Percentiles rank a stretch among this genome's conserved stretches.
Conservation (phyloP, 306 rosid genomes). For the Prunus persica region DNA sequence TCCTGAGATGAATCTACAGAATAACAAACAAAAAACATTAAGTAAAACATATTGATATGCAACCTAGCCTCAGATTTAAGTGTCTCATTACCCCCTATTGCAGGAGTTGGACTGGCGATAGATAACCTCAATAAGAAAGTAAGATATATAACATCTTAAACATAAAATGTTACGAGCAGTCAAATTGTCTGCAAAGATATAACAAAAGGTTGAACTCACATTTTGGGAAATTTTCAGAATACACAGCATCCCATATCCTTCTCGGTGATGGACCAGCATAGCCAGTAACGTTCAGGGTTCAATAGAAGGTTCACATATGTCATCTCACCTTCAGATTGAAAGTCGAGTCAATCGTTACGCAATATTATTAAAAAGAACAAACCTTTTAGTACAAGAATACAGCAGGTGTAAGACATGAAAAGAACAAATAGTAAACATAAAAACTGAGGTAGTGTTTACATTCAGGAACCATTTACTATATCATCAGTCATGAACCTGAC, state of each 20-base stretch:
- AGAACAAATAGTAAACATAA: no score
- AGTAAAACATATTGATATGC: no score
- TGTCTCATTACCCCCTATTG: background rate
- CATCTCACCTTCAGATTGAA: slow-evolving; percentile 17
- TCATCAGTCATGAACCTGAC: no score
- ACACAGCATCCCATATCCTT: slow-evolving; percentile 24
- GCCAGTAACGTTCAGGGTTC: slow-evolving; percentile 25
- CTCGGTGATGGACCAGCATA: slow-evolving; percentile 17
- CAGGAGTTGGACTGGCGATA: background rate
- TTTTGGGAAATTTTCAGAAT: slow-evolving; percentile 13
- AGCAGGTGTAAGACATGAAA: no score
- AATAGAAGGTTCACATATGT: slow-evolving; percentile 25
- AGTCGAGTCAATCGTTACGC: no score
- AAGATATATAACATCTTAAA: background rate
- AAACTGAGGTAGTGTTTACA: no score
- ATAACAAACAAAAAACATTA: background rate
- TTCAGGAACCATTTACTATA: no score
- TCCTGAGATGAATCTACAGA: slow-evolving; percentile 53
- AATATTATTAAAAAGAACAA: no score
- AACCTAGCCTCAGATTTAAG: background rate
- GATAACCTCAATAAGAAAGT: background rate
- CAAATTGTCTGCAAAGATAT: background rate
- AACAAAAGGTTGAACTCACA: background rate
- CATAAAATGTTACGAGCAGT: background rate
- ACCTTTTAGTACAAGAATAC: no score